These are phyloP conservation scores for Pseudogymnoascus pannorum DNA, from an alignment of 2,329 filamentous ascomycete genomes.

Conservation along the genomic window DNA sequence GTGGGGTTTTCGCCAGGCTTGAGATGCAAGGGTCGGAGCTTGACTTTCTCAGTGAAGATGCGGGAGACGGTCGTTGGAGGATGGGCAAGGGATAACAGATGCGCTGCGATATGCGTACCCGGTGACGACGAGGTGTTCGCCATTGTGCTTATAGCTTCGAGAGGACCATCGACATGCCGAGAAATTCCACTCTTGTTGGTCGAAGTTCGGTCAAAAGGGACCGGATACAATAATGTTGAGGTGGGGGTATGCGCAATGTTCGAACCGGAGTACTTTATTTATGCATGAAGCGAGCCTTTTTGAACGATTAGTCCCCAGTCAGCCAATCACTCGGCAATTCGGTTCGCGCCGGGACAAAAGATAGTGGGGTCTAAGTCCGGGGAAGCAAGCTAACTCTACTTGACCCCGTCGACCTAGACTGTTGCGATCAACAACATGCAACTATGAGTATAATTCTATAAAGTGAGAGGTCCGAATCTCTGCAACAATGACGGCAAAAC, in stretches of 20 bases:
- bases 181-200: not conserved
- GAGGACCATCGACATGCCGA: not conserved
- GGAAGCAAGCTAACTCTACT: not conserved
- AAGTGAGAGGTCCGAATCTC: not conserved
- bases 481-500: constrained; percentile 33
- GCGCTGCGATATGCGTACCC: constrained; percentile 39
- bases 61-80: constrained; percentile 61
- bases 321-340: constrained; percentile 8
- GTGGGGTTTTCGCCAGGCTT: constrained; percentile 53
- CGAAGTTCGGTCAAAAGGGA: not conserved
- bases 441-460: not conserved
- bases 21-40: constrained; percentile 73
- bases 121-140: constrained; percentile 14
- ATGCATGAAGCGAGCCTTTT: not conserved
- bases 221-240: not conserved
- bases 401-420: not conserved
- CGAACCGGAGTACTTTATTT: not conserved
- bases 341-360: not conserved
- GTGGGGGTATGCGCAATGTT: constrained; percentile 4
- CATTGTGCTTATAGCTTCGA: constrained; percentile 1
- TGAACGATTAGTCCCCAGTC: not conserved
- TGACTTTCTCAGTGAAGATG: constrained; percentile 76
- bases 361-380: not conserved
- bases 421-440: not conserved
- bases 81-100: constrained; percentile 71